phyloP scores from a whole-genome alignment of 2,329 filamentous ascomycete species.

The Hymenoscyphus repandus region DNA sequence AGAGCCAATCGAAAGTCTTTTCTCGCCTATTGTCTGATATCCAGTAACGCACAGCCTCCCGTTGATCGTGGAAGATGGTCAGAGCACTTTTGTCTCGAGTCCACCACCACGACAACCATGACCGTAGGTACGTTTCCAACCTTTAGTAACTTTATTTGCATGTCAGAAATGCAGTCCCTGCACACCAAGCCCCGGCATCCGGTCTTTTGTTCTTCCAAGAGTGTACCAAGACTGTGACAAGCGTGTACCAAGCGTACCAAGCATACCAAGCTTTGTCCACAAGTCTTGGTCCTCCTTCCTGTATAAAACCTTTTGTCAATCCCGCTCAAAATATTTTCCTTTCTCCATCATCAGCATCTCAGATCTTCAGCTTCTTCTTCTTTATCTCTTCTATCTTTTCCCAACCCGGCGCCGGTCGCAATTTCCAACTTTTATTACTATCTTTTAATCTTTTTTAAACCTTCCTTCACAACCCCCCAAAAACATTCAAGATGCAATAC shows the following conservation, averaged over 20 bases:
- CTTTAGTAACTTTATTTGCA: constrained; percentile 11
- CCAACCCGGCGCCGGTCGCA: constrained; percentile 26
- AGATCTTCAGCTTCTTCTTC: constrained; percentile 21
- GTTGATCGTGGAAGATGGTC: background rate
- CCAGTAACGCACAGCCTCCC: no score
- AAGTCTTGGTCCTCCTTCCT: constrained; percentile 5
- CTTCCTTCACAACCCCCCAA: constrained; percentile 5
- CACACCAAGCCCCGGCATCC: constrained; percentile 21
- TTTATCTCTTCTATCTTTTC: constrained; percentile 20
- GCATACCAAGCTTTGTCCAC: constrained; percentile 6
- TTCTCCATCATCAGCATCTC: constrained; percentile 25
- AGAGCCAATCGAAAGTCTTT: no score
- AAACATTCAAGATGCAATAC: constrained; percentile 37
- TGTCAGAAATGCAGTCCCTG: constrained; percentile 15
- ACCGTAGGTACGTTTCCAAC: constrained; percentile 17
- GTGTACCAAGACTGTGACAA: constrained; percentile 11
- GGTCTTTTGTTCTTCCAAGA: constrained; percentile 21
- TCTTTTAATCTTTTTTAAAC: constrained; percentile 9
- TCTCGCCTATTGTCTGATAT: no score
- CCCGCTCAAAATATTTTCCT: constrained; percentile 17
- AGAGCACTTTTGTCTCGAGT: constrained; percentile 11
- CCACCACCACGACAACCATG: constrained; percentile 16
- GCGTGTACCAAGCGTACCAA: background rate
- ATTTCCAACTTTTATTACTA: constrained; percentile 13
- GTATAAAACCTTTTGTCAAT: constrained; percentile 24